These are phyloP conservation scores for Monilinia fructicola DNA, from an alignment of 2,329 filamentous ascomycete genomes.

Conservation along the genomic window DNA sequence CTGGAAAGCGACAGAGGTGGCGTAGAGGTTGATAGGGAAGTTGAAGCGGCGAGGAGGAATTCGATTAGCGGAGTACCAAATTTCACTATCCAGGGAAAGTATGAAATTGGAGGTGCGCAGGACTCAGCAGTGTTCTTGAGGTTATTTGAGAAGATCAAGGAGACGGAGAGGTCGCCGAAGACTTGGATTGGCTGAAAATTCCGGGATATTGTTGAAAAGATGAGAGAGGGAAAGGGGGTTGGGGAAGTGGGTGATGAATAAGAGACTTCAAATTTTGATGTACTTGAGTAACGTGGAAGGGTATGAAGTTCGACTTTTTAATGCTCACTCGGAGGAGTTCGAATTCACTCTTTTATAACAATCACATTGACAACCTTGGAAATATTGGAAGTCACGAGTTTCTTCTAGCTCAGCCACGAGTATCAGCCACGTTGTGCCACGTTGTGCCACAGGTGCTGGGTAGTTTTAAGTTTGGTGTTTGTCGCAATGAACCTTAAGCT, in stretches of 20 bases:
- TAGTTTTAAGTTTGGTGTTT: background rate
- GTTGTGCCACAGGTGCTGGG: background rate
- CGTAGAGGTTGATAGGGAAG: constrained; percentile 42
- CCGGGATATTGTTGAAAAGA: background rate
- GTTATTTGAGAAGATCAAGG: constrained; percentile 58
- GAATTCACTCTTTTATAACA: background rate
- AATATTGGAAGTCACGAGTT: background rate
- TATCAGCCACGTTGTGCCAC: background rate
- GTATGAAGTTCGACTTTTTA: background rate
- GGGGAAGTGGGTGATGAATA: background rate
- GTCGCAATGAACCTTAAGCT: background rate
- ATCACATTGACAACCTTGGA: background rate
- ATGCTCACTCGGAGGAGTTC: background rate
- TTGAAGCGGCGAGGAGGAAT: constrained; percentile 45
- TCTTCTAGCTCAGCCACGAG: background rate
- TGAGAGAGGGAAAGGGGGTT: too few species aligned
- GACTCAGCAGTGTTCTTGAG: constrained; percentile 66
- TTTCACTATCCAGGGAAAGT: constrained; percentile 68
- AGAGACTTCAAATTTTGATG: background rate
- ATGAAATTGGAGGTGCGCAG: constrained; percentile 69
- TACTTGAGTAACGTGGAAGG: too few species aligned
- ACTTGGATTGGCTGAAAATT: constrained; percentile 20
- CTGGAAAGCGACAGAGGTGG: constrained; percentile 56
- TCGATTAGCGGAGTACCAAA: constrained; percentile 68
- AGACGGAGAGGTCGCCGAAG: constrained; percentile 35